Conservation (phyloP, 257 asterid species). For the Penstemon newberryi region DNA sequence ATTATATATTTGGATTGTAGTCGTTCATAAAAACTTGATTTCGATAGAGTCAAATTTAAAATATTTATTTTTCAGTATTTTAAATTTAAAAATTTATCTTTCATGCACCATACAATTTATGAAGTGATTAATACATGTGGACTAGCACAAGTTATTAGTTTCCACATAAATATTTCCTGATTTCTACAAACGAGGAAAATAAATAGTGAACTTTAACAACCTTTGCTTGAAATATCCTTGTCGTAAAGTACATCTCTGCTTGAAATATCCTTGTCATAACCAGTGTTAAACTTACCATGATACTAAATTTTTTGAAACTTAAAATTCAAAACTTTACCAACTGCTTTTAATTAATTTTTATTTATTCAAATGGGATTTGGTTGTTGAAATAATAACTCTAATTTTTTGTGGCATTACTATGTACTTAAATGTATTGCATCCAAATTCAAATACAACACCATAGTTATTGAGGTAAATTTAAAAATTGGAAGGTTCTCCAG, state of each 20-base stretch:
- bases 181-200: background rate
- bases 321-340: background rate
- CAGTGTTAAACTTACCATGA: slow-evolving; percentile 25
- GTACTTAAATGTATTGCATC: background rate
- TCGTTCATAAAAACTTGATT: no score
- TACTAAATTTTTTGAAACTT: background rate
- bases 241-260: background rate
- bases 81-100: background rate
- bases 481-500: slow-evolving; percentile 21
- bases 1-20: no score
- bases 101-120: background rate
- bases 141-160: background rate
- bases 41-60: no score
- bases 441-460: background rate
- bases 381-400: no score
- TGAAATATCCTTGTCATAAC: slow-evolving; percentile 14
- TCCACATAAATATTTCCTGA: slow-evolving; percentile 4
- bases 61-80: no score
- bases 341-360: slow-evolving; percentile 4
- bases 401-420: no score
- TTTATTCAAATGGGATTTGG: background rate
- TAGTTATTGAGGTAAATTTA: slow-evolving; percentile 26
- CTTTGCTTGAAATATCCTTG: background rate
- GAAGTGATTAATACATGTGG: slow-evolving; percentile 5
- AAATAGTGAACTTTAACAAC: background rate